These are phyloP conservation scores for Tetrahymena elliotti DNA, from an alignment of 73 alveolate species.

Conservation along the genomic window DNA sequence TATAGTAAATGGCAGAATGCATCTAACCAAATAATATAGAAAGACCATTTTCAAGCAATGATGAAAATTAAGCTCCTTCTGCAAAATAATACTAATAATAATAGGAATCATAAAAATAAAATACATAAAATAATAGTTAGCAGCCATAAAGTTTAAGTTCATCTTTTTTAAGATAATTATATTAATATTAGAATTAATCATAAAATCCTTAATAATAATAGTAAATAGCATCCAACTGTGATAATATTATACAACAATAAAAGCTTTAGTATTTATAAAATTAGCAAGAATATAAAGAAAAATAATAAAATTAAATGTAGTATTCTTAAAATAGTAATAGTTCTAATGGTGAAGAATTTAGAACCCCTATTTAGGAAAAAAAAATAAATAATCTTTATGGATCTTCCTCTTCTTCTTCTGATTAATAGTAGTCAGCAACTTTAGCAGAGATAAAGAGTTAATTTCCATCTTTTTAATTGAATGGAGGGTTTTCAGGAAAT, in stretches of 20 bases:
- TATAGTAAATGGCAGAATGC: neutral
- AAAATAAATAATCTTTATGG: neutral
- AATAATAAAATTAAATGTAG: neutral
- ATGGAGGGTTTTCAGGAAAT: neutral
- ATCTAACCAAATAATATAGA: neutral
- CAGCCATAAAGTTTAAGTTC: neutral
- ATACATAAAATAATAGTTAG: neutral
- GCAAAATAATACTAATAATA: neutral
- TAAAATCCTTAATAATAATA: neutral
- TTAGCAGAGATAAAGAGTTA: neutral
- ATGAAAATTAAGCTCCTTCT: neutral
- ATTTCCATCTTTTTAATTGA: neutral
- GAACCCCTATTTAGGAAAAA: neutral
- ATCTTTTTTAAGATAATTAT: neutral
- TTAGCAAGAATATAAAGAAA: neutral
- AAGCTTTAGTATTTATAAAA: neutral
- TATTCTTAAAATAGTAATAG: neutral
- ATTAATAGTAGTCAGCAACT: neutral
- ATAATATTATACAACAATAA: neutral
- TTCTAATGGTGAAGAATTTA: neutral
- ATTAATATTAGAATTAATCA: neutral
- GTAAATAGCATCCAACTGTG: neutral
- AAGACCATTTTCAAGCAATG: neutral
- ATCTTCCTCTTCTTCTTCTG: constrained; percentile 1
- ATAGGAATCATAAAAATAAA: neutral